phyloP scores from a whole-genome alignment of 306 rosid species.

The Fagus sylvatica region DNA sequence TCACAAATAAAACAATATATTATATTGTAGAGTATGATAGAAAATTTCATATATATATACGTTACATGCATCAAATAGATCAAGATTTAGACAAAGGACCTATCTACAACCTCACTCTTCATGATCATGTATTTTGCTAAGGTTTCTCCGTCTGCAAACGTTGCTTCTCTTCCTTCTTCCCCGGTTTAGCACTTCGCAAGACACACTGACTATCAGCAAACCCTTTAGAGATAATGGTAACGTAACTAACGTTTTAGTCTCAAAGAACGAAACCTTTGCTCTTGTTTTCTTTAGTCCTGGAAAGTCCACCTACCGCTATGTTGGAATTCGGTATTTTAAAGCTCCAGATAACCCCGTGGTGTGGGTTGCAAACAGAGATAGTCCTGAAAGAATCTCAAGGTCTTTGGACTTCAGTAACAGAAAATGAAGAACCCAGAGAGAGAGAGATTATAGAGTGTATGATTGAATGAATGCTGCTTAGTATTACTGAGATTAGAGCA shows the following conservation, averaged over 20 bases:
- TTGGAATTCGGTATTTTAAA: constrained; percentile 63
- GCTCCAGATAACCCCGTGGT: constrained; percentile 40
- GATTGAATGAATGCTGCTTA: too few relatives aligned
- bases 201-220: constrained; percentile 31
- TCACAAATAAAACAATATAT: too few relatives aligned
- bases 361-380: constrained; percentile 70
- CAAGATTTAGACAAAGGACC: too few relatives aligned
- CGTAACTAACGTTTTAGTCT: constrained; percentile 45
- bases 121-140: neutral
- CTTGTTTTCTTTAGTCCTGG: constrained; percentile 63
- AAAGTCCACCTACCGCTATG: constrained; percentile 38
- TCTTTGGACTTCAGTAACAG: too few relatives aligned
- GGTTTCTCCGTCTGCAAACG: neutral
- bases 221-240: constrained; percentile 51
- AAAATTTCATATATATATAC: too few relatives aligned
- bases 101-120: too few relatives aligned
- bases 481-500: too few relatives aligned
- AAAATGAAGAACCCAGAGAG: too few relatives aligned
- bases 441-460: too few relatives aligned
- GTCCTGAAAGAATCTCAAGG: too few relatives aligned
- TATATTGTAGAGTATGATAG: too few relatives aligned
- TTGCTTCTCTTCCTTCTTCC: neutral
- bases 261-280: constrained; percentile 45
- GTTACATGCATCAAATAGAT: too few relatives aligned
- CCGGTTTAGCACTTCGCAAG: neutral